Percentiles rank a stretch among this genome's conserved stretches.
Evolutionary conservation across 495 filamentous ascomycete species (phyloP).

Genomic region (Jackrogersella multiformis): DNA sequence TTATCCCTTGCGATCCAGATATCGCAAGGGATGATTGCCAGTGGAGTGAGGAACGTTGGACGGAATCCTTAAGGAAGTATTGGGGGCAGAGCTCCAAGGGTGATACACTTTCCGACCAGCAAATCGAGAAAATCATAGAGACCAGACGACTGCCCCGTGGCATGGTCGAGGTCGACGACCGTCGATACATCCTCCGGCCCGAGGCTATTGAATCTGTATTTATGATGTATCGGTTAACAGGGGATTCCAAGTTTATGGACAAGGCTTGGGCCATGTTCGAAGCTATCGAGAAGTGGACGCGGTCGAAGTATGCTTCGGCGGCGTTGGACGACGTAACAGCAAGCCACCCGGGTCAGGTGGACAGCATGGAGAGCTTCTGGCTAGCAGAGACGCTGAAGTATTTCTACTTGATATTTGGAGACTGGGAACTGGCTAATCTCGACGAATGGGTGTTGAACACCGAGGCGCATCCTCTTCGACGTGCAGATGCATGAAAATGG

Average conservation of each 20-base stretch:
- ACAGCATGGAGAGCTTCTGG: conserved; percentile 66
- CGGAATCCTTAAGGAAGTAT: conserved; percentile 42
- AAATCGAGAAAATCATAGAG: conserved; percentile 53
- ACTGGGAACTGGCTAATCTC: conserved; percentile 73
- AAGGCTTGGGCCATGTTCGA: conserved; percentile 71
- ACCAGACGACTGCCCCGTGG: conserved; percentile 63
- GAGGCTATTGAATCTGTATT: conserved; percentile 74
- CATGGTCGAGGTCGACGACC: conserved; percentile 65
- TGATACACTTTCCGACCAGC: conserved; percentile 47
- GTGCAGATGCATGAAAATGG: conserved; percentile 47
- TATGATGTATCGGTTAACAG: conserved; percentile 68
- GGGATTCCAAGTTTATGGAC: conserved; percentile 61
- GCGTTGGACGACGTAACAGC: conserved; percentile 44
- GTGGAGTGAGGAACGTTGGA: conserved; percentile 47
- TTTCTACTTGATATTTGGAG: conserved; percentile 83
- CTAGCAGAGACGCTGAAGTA: conserved; percentile 83
- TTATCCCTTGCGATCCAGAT: conserved; percentile 65
- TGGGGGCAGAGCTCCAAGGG: conserved; percentile 40
- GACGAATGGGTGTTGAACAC: conserved; percentile 68
- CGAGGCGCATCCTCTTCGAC: conserved; percentile 78
- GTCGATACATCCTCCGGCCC: conserved; percentile 73
- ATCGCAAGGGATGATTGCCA: conserved; percentile 43
- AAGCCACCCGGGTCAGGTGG: conserved; percentile 44
- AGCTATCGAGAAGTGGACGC: conserved; percentile 44
- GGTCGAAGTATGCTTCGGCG: conserved; percentile 43